Evolutionary conservation across 352 stramenopile species (phyloP), one percentile per base, ranked within the genome.

Genomic region (Aphanomyces cochlioides): DNA sequence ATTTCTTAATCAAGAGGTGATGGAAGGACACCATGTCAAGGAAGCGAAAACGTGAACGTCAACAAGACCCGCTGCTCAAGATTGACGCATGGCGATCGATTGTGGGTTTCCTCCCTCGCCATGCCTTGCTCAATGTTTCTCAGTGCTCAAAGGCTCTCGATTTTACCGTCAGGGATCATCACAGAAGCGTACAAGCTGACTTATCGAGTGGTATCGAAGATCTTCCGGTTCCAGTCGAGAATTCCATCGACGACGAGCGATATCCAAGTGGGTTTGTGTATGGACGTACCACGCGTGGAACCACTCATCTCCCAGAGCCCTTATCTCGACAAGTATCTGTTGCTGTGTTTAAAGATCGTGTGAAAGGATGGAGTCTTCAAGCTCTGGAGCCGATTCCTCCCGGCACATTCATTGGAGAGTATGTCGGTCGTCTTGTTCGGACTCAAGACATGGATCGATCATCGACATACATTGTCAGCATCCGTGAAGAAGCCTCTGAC

Each of bases 401-500:
- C 3, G 72, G 70, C 17, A 66, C 67, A n/a, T 89, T 78, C 59
- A 45, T 90, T 4, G 81, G 81, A 13, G 82, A 89, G 67, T 92
- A 90, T 71, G 86, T 78, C 5, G 84, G 84, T 6, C 75, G 85
- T 12, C 53, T 92, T n/a, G 58, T 92, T 4, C 84, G 80, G n/a
- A 80, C 75, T 6, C 28, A 21, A 6, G 74, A 85, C 57, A 78
- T 85, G 65, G 67, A 65, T 28, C 67, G 72, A 2, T 88, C 69
- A 78, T 90, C 37, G 57, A 88, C 7, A 74, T 80, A 50, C 74
- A 90, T 41, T 78, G 84, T 12, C 79, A 92, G 57, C 73, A 74
- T 56, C 61, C 41, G 72, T 58, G 85, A 93, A 57, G 92, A 93
- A 75, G 84, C 90, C 50, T 76, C 81, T 5, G 92, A 93, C 8